These are phyloP conservation scores for Eucalyptus caleyi DNA, from an alignment of 345 rosid species.

Conservation along the genomic window DNA sequence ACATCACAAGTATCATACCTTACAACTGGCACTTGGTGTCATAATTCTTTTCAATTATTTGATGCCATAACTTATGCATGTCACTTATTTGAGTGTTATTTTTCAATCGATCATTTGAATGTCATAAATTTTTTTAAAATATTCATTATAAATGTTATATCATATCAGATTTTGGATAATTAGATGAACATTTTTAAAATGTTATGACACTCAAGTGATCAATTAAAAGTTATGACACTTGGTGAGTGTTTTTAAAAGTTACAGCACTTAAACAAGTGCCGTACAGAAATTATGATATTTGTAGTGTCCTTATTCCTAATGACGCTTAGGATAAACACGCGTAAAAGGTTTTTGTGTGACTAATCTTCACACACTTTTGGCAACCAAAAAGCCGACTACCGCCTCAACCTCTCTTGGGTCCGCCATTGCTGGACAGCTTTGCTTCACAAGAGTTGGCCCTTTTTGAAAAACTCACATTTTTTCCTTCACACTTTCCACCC, in stretches of 20 bases:
- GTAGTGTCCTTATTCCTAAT: background rate
- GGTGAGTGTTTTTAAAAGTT: accelerated
- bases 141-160: no score
- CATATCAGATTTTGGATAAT: accelerated
- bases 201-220: no score
- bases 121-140: no score
- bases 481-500: background rate
- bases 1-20: background rate
- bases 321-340: background rate
- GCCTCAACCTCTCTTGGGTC: background rate
- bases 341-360: background rate
- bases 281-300: accelerated
- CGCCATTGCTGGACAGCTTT: background rate
- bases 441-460: background rate
- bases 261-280: no score
- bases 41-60: no score
- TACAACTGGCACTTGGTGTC: accelerated
- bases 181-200: no score
- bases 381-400: background rate
- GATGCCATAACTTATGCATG: background rate
- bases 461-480: background rate
- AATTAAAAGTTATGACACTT: no score
- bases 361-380: background rate
- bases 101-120: no score
- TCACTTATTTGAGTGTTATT: accelerated